Evolutionary conservation across 345 rosid genomes (phyloP), one percentile per base, ranked within the genome.

Genomic region (Kandelia obovata): DNA sequence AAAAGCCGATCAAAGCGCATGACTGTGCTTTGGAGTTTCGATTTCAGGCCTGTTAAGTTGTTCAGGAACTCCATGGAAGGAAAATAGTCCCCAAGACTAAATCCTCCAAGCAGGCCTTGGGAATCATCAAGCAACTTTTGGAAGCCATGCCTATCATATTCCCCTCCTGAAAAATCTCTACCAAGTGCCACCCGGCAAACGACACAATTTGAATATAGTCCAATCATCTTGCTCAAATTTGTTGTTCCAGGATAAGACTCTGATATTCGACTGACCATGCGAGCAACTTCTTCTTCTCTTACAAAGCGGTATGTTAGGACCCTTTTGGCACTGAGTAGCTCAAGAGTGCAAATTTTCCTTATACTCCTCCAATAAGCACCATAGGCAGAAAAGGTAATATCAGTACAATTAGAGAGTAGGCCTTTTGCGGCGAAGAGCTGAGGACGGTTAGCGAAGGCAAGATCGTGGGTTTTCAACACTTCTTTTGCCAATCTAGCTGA

Each of bases 91-190:
- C 73, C 78, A 37, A 74, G 73, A 37, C 64, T 74, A 30, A 74
- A 74, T 34, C 73, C 78, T 57, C 78, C 78, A 32, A 74, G 78
- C 53, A 74, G 25, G 0, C 7, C 69, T 43, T 74, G 78, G 17
- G 26, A 74, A 62, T 86, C 84, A 25, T 78, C 77, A 0, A 87
- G 86, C 86, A 85, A 75, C 72, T 73, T 76, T 21, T 85, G 78
- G 64, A 85, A 85, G 26, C 84, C 86, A 53, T 70, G 75, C 34
- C 64, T 30, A 58, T 76, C 85, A 26, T 69, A 77, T 7, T 82
- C 85, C 52, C 78, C 73, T 25, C 53, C 77, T 1, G 77, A 74
- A 39, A 30, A 74, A 30, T 26, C 64, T 59, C 60, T 62, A 17
- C 77, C 77, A 2, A 74, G 69, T 7, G 69, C 73, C 21, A 57